A percentile compares a stretch with the other conserved stretches of the same genome.
phyloP scores from a whole-genome alignment of 2,329 filamentous ascomycete genomes.

The Curvularia lunata region DNA sequence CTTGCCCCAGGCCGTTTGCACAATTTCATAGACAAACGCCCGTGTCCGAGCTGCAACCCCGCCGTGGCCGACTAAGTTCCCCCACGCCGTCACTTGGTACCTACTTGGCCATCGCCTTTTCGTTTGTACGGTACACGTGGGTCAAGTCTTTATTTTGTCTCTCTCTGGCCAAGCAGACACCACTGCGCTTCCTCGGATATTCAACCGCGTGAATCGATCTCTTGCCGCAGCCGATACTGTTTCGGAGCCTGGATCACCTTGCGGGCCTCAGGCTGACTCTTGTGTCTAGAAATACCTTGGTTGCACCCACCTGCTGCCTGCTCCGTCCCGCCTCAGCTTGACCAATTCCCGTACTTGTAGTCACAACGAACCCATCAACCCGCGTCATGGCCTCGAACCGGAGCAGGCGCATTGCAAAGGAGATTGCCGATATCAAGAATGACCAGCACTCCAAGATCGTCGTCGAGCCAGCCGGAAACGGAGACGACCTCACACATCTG shows the following conservation, averaged over 20 bases:
- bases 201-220: slow-evolving; percentile 22
- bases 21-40: neutral
- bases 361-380: slow-evolving; percentile 5
- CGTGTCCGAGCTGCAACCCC: slow-evolving; percentile 13
- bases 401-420: slow-evolving; percentile 71
- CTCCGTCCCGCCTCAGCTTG: slow-evolving; percentile 1
- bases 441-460: slow-evolving; percentile 80
- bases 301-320: slow-evolving; percentile 16
- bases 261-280: slow-evolving; percentile 19
- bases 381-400: slow-evolving; percentile 62
- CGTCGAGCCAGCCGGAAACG: slow-evolving; percentile 67
- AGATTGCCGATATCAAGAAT: slow-evolving; percentile 74
- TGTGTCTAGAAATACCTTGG: slow-evolving; percentile 11
- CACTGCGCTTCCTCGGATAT: slow-evolving; percentile 5
- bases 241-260: slow-evolving; percentile 4
- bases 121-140: slow-evolving; percentile 1
- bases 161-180: neutral
- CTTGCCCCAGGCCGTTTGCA: neutral
- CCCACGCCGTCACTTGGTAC: slow-evolving; percentile 24
- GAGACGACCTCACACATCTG: slow-evolving; percentile 78
- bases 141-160: neutral
- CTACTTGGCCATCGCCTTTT: slow-evolving; percentile 1
- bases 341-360: slow-evolving; percentile 1
- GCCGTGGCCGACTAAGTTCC: slow-evolving; percentile 10
- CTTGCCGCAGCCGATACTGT: slow-evolving; percentile 7